Conservation (phyloP, 2,329 filamentous ascomycete genomes). For the Beauveria caledonica region DNA sequence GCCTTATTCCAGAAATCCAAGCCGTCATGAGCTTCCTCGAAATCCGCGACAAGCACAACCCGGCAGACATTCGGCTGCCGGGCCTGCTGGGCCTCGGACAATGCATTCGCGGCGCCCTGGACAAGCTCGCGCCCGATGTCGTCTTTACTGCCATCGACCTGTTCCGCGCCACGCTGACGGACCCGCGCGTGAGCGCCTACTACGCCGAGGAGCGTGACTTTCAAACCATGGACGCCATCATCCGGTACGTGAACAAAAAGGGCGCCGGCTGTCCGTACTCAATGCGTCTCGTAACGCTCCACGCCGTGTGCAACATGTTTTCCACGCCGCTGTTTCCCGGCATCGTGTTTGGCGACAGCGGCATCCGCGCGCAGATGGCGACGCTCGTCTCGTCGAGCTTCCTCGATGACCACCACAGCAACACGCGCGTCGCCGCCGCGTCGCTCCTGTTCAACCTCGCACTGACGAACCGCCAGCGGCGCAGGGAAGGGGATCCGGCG, state of each 20-base stretch:
- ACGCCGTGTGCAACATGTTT: conserved; percentile 81
- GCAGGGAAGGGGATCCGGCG: conserved; percentile 49
- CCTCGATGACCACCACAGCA: conserved; percentile 65
- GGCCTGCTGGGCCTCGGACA: conserved; percentile 56
- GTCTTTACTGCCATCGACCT: conserved; percentile 84
- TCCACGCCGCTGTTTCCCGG: conserved; percentile 62
- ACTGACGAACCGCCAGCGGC: conserved; percentile 57
- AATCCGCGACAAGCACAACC: conserved; percentile 39
- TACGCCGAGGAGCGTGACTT: conserved; percentile 69
- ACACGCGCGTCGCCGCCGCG: conserved; percentile 71
- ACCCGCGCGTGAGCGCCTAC: conserved; percentile 71
- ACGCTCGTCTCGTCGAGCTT: conserved; percentile 68
- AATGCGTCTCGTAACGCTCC: conserved; percentile 72
- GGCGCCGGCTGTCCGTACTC: conserved; percentile 61
- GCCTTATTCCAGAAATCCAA: conserved; percentile 49
- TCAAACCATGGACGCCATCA: conserved; percentile 52
- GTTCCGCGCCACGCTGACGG: conserved; percentile 66
- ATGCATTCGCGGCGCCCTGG: conserved; percentile 50
- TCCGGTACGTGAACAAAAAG: conserved; percentile 50
- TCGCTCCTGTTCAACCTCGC: conserved; percentile 79
- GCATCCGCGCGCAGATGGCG: conserved; percentile 51
- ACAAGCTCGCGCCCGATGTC: conserved; percentile 50
- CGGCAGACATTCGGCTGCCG: conserved; percentile 59
- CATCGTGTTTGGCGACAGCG: conserved; percentile 46
- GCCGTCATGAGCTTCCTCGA: conserved; percentile 66